Percentiles rank a stretch among this genome's conserved stretches.
Conservation (phyloP, 805 yeast species). For the Ogataea parapolymorpha region DNA sequence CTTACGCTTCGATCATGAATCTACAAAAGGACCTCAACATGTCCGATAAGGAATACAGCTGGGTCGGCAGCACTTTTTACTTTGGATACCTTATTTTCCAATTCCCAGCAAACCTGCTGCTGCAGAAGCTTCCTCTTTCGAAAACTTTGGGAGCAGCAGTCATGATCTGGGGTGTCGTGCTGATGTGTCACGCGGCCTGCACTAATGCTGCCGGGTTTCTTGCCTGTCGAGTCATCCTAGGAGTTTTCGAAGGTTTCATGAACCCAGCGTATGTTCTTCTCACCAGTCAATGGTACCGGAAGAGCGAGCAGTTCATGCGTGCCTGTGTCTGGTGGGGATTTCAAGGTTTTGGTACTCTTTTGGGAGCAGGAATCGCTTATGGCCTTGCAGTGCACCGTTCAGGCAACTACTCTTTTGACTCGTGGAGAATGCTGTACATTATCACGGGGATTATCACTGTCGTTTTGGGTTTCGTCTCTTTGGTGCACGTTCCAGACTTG, state of each 20-base stretch:
- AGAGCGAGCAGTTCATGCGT: conserved; percentile 26
- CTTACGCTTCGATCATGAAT: conserved; percentile 39
- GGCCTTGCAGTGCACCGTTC: conserved; percentile 23
- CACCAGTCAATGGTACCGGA: neutral
- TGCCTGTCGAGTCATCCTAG: conserved; percentile 47
- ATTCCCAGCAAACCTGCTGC: neutral
- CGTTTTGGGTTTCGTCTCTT: no score
- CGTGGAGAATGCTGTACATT: no score
- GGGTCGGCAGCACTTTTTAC: conserved; percentile 45
- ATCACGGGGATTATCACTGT: no score
- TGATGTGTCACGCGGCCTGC: conserved; percentile 46
- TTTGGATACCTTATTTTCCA: conserved; percentile 33
- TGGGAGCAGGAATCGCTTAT: conserved; percentile 27
- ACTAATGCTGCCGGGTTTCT: conserved; percentile 44
- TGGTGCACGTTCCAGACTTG: no score
- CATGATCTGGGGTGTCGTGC: conserved; percentile 45
- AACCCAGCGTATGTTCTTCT: conserved; percentile 28
- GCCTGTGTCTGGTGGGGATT: conserved; percentile 35
- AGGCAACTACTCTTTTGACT: neutral
- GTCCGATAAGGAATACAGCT: conserved; percentile 32
- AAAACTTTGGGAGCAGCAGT: conserved; percentile 10
- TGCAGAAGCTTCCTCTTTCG: neutral
- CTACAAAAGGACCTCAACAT: conserved; percentile 32
- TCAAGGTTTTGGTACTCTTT: conserved; percentile 33
- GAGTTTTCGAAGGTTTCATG: conserved; percentile 37